Conservation (phyloP, 768 basidiomycete genomes). For the Rubroboletus pulcherrimus region DNA sequence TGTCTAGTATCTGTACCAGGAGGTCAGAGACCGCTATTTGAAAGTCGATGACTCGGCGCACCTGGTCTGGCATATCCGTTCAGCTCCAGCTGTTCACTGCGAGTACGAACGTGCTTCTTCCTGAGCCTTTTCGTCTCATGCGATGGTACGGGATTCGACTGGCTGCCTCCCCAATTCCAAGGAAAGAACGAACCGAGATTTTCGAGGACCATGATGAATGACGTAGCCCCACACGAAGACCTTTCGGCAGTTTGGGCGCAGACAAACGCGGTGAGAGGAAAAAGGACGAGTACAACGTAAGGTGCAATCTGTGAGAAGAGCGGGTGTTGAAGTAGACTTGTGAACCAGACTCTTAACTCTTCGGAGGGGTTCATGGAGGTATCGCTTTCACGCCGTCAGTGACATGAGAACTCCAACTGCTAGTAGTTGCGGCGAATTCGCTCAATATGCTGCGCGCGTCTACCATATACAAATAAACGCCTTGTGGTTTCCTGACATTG, state of each 20-base stretch:
- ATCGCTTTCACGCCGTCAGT: constrained; percentile 25
- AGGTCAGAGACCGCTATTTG: neutral
- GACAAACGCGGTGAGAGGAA: constrained; percentile 35
- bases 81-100: constrained; percentile 54
- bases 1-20: constrained; percentile 21
- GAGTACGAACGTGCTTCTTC: constrained; percentile 49
- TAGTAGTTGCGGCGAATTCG: constrained; percentile 19
- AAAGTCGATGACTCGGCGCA: constrained; percentile 12
- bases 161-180: constrained; percentile 57
- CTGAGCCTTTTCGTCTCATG: constrained; percentile 42
- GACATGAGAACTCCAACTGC: constrained; percentile 25
- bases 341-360: constrained; percentile 38
- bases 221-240: constrained; percentile 27
- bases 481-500: rapidly evolving
- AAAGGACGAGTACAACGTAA: constrained; percentile 47
- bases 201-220: constrained; percentile 53
- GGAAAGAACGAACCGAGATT: constrained; percentile 50
- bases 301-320: constrained; percentile 57
- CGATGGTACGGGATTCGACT: constrained; percentile 19
- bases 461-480: neutral
- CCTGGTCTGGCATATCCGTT: constrained; percentile 33
- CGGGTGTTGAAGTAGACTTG: constrained; percentile 36
- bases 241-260: constrained; percentile 29
- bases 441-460: constrained; percentile 12
- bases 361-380: constrained; percentile 45